A percentile compares a stretch with the other conserved stretches of the same genome.
These are phyloP conservation scores for Mycena alexandri DNA, from an alignment of 768 basidiomycete species.

Conservation along the genomic window DNA sequence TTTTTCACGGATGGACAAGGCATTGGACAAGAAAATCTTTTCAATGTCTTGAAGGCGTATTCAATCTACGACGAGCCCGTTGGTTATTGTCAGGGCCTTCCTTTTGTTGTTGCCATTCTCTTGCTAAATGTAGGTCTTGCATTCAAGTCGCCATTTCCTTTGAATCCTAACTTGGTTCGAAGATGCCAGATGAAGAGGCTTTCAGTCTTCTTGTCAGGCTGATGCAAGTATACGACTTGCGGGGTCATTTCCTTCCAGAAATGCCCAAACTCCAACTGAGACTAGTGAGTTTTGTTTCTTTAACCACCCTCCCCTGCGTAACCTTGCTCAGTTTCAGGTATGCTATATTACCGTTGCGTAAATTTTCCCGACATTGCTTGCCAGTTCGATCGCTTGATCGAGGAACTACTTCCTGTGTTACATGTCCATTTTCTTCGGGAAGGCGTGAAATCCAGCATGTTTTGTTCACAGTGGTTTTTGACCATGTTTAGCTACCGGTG, in stretches of 20 bases:
- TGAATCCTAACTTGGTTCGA: slow-evolving; percentile 10
- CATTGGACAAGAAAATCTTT: slow-evolving; percentile 96
- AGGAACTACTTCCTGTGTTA: slow-evolving; percentile 92
- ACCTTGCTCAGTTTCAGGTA: slow-evolving; percentile 69
- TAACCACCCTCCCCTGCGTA: background rate
- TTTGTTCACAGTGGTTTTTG: slow-evolving; percentile 98
- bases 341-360: slow-evolving; percentile 26
- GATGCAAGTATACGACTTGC: slow-evolving; percentile 96
- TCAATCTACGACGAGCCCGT: slow-evolving; percentile 95
- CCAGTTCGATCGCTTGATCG: slow-evolving; percentile 93
- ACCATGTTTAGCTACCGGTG: slow-evolving; percentile 96
- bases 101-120: slow-evolving; percentile 95
- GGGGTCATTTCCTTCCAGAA: slow-evolving; percentile 98
- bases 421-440: slow-evolving; percentile 95
- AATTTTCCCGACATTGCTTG: slow-evolving; percentile 15
- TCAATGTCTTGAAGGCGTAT: slow-evolving; percentile 98
- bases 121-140: slow-evolving; percentile 81
- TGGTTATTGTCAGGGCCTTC: slow-evolving; percentile 97
- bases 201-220: slow-evolving; percentile 95
- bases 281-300: slow-evolving; percentile 64
- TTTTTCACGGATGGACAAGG: slow-evolving; percentile 96
- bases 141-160: background rate
- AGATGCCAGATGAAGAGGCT: slow-evolving; percentile 99
- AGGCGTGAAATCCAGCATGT: slow-evolving; percentile 98
- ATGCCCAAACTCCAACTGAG: slow-evolving; percentile 98